phyloP scores from a whole-genome alignment of 352 stramenopile species.

The Pythium coloratum region DNA sequence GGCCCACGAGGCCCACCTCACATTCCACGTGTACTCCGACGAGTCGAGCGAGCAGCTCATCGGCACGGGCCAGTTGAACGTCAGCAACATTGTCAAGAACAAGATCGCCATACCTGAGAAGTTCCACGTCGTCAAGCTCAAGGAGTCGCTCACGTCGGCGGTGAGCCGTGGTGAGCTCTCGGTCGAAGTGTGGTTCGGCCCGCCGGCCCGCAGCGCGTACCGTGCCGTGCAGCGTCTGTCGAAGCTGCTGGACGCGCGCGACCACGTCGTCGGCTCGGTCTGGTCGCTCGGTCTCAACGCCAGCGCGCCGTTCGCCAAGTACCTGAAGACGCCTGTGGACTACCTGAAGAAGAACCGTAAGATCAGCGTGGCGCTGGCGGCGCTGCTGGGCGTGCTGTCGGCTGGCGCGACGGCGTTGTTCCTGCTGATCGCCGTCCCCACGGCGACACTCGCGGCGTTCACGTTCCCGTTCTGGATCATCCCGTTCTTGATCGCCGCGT shows the following conservation, averaged over 20 bases:
- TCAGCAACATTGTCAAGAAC: slow-evolving; percentile 39
- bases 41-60: slow-evolving; percentile 75
- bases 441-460: slow-evolving; percentile 64
- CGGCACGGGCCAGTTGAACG: slow-evolving; percentile 64
- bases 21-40: slow-evolving; percentile 70
- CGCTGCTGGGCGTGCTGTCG: slow-evolving; percentile 48
- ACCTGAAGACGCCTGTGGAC: slow-evolving; percentile 55
- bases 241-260: slow-evolving; percentile 74
- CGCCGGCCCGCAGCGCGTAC: slow-evolving; percentile 76
- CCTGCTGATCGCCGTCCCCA: slow-evolving; percentile 68
- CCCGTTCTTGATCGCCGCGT: slow-evolving; percentile 66
- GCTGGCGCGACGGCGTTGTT: slow-evolving; percentile 60
- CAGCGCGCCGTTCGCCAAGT: slow-evolving; percentile 37
- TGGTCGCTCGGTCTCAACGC: slow-evolving; percentile 41
- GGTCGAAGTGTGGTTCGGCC: slow-evolving; percentile 73
- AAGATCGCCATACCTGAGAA: slow-evolving; percentile 38
- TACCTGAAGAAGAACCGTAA: slow-evolving; percentile 79
- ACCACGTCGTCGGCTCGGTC: slow-evolving; percentile 56
- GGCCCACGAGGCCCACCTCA: slow-evolving; percentile 50
- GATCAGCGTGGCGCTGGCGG: slow-evolving; percentile 58
- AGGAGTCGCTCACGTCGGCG: slow-evolving; percentile 38
- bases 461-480: slow-evolving; percentile 87
- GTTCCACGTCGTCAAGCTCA: slow-evolving; percentile 46
- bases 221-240: slow-evolving; percentile 64
- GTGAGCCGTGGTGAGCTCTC: slow-evolving; percentile 60